phyloP scores from a whole-genome alignment of 768 basidiomycete species.

The Epithele typhae region DNA sequence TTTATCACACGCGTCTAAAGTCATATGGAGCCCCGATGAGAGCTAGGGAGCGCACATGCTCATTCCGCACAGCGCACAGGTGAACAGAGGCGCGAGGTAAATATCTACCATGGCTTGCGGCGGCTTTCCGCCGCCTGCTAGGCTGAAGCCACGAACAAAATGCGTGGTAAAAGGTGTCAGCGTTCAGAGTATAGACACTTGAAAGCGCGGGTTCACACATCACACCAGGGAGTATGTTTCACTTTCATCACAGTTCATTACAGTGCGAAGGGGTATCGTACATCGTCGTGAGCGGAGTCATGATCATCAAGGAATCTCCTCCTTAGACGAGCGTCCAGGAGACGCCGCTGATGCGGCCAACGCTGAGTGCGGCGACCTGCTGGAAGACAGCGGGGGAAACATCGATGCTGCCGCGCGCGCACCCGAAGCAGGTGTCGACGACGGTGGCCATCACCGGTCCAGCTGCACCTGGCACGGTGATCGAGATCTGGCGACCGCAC shows the following conservation, averaged over 20 bases:
- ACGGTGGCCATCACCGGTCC: conserved; percentile 25
- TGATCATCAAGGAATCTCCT: conserved; percentile 3
- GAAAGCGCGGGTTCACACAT: no score
- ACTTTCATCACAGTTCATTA: conserved; percentile 9
- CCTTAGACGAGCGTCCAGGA: conserved; percentile 22
- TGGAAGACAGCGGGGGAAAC: conserved; percentile 26
- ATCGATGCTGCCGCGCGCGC: conserved; percentile 23
- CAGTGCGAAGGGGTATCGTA: conserved; percentile 14
- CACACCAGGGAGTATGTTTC: not conserved
- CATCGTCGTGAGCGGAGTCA: conserved; percentile 7
- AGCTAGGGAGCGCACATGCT: no score
- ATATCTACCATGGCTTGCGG: no score
- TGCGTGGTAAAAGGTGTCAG: no score
- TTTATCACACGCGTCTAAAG: no score
- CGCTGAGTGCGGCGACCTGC: conserved; percentile 18
- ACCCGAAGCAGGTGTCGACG: conserved; percentile 29
- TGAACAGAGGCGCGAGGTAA: no score
- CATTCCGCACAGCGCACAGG: no score
- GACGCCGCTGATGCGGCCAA: conserved; percentile 24
- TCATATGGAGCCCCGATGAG: no score
- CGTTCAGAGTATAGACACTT: no score
- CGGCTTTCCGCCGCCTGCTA: no score
- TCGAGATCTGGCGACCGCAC: conserved; percentile 24
- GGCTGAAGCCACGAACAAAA: no score
- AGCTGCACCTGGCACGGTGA: conserved; percentile 23